A percentile compares a stretch with the other conserved stretches of the same genome.
Evolutionary conservation across 2,329 filamentous ascomycete genomes (phyloP).

Genomic region (Leptoxyphium fumago): DNA sequence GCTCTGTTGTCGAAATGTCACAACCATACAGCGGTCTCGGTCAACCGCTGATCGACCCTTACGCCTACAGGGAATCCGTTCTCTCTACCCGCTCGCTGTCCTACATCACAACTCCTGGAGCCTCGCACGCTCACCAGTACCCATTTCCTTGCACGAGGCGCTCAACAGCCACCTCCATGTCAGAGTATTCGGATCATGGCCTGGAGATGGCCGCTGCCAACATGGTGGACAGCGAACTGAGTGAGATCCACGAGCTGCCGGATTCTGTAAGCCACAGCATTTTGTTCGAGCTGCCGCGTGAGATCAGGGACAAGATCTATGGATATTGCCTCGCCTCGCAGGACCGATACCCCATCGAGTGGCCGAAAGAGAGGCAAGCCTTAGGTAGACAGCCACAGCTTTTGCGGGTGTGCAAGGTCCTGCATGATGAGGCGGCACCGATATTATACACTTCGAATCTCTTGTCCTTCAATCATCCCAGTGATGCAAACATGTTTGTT

Average conservation of each 20-base stretch:
- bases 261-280: conserved; percentile 15
- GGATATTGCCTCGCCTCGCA: conserved; percentile 15
- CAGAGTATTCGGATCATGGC: conserved; percentile 12
- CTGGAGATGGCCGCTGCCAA: conserved; percentile 10
- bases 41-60: conserved; percentile 2
- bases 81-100: conserved; percentile 22
- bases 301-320: conserved; percentile 23
- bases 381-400: conserved; percentile 17
- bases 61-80: conserved; percentile 14
- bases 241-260: conserved; percentile 11
- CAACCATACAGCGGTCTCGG: neutral
- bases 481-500: conserved; percentile 24
- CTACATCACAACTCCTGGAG: conserved; percentile 14
- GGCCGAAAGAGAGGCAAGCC: conserved; percentile 12
- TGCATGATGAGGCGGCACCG: conserved; percentile 19
- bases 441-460: conserved; percentile 22
- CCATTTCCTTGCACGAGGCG: conserved; percentile 4
- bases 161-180: conserved; percentile 12
- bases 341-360: conserved; percentile 15
- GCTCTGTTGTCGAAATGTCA: neutral
- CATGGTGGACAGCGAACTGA: conserved; percentile 1
- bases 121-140: conserved; percentile 7
- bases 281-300: conserved; percentile 21
- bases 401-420: conserved; percentile 16
- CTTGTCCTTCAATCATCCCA: conserved; percentile 22